These are phyloP conservation scores for Salix viminalis DNA, from an alignment of 345 rosid genomes.

Conservation along the genomic window DNA sequence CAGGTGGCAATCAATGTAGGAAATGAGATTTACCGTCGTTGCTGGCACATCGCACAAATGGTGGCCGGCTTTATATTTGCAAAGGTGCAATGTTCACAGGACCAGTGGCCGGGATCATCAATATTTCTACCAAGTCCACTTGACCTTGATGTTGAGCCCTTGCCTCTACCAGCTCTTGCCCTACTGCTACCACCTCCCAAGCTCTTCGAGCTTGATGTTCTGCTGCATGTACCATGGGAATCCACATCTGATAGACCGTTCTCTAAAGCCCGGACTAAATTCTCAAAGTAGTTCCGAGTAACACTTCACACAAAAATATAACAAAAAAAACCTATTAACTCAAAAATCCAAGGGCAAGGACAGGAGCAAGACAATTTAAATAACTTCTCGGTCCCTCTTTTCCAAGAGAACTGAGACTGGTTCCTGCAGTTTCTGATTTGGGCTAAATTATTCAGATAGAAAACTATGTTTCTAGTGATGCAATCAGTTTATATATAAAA, in stretches of 20 bases:
- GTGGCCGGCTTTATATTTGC: constrained; percentile 52
- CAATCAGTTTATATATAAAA: not conserved
- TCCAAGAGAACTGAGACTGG: not conserved
- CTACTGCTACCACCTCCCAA: constrained; percentile 24
- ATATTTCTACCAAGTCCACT: constrained; percentile 40
- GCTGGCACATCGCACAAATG: constrained; percentile 70
- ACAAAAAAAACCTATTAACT: not conserved
- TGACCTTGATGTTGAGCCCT: constrained; percentile 56
- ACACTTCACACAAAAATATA: constrained; percentile 35
- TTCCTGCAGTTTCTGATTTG: not conserved
- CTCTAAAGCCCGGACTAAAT: constrained; percentile 72
- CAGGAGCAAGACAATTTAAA: not conserved
- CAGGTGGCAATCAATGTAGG: not conserved
- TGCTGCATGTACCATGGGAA: constrained; percentile 48
- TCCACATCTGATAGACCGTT: constrained; percentile 78
- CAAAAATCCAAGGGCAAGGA: not conserved
- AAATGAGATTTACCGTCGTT: constrained; percentile 26
- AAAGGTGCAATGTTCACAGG: constrained; percentile 70
- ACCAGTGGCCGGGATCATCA: constrained; percentile 61
- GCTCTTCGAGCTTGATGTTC: constrained; percentile 48
- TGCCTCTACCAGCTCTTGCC: constrained; percentile 27
- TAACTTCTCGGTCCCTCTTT: not conserved
- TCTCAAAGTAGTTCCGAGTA: constrained; percentile 81
- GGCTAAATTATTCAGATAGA: not conserved
- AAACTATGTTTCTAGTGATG: not conserved